These are phyloP conservation scores for Fusarium setosum DNA, from an alignment of 2,329 filamentous ascomycete species.

Conservation along the genomic window DNA sequence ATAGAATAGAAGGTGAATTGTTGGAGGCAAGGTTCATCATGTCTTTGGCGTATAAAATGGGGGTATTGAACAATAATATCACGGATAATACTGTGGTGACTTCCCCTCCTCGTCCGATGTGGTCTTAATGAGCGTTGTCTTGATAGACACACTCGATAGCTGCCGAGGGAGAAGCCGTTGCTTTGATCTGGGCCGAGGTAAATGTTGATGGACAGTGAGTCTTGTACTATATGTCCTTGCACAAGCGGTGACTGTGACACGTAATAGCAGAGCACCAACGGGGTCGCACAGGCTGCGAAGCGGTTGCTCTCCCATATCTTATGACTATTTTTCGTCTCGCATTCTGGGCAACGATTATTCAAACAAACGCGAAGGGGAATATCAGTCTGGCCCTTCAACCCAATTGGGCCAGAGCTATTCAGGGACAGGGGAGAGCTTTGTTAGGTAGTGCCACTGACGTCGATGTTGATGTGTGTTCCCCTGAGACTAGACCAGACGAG, in stretches of 20 bases:
- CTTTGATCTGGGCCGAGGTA: too few species aligned
- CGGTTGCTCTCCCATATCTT: too few species aligned
- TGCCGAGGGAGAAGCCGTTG: too few species aligned
- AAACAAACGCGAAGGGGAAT: too few species aligned
- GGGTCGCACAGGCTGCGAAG: too few species aligned
- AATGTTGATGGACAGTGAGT: too few species aligned
- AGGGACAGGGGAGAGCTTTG: not conserved
- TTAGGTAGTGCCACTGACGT: not conserved
- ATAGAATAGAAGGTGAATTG: constrained; percentile 4
- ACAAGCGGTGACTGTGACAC: too few species aligned
- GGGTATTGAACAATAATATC: constrained; percentile 39
- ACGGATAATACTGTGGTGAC: constrained; percentile 31
- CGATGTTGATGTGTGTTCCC: not conserved
- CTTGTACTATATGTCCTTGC: too few species aligned
- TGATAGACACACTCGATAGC: not conserved
- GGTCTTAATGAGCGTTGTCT: not conserved
- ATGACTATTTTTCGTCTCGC: too few species aligned
- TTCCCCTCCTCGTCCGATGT: not conserved
- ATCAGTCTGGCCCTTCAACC: too few species aligned
- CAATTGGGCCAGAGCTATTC: not conserved
- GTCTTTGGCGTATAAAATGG: constrained; percentile 40
- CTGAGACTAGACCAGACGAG: not conserved
- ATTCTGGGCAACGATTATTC: too few species aligned
- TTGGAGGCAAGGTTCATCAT: constrained; percentile 24
- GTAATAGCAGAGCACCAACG: too few species aligned